Evolutionary conservation across 164 flowering plant species (phyloP), one percentile per base, ranked within the genome.

Genomic region (Chloranthus sessilifolius): DNA sequence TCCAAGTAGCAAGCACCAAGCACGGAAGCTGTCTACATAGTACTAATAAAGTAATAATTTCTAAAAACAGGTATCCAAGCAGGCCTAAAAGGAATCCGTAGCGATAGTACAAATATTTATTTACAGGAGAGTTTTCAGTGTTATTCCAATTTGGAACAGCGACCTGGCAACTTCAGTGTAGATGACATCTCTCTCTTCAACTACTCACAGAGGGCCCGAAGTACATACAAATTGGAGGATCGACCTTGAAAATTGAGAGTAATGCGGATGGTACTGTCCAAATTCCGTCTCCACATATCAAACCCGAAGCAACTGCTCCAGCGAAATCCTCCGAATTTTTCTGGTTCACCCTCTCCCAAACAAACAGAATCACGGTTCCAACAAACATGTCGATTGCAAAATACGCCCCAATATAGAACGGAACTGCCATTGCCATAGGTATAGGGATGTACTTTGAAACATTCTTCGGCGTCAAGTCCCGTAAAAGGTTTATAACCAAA

Each of bases 361-460:
- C 56, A n/a, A 53, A 86, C 60, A 94, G 55, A 30, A 89, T 89
- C 53, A 83, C 82, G 0, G 92, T 83, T 26, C 99, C 97, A 10
- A 88, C 76, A 67, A 88, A 92, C 97, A 88, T 92, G 70, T 92
- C 99, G 3, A 86, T 77, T 0, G 99, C 95, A 72, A 92, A 92
- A 63, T 92, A 88, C 0, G 97, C 97, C 23, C 99, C 99, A 15
- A 92, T 81, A 43, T 88, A 86, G 57, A 92, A 92, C 3, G 99
- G 99, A 20, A 84, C 64, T 1, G 92, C 91, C 99, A 92, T 86
- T 0, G 95, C 99, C 99, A 92, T 89, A 2, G 99, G 99, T 50
- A 92, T 78, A 0, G 99, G 99, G 25, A 92, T 82, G 42, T 67
- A 88, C 30, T 54, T 70, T 0, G 97, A 75, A 7, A 81, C 30